These are phyloP conservation scores for Saccharomyces jurei DNA, from an alignment of 805 yeast genomes.

Conservation along the genomic window DNA sequence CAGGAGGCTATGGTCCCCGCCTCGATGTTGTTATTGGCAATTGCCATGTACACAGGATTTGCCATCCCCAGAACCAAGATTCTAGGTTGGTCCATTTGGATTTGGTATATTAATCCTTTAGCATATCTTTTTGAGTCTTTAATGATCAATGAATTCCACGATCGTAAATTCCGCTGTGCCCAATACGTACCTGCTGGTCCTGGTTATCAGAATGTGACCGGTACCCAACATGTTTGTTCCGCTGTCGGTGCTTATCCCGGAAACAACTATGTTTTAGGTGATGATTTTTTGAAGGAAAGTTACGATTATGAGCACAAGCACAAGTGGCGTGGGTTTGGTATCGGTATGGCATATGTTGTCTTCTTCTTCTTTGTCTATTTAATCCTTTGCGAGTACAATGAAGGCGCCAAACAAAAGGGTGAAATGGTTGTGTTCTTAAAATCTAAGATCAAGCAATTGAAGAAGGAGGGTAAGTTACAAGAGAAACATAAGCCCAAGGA, in stretches of 20 bases:
- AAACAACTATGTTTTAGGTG: constrained; percentile 41
- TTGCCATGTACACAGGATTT: constrained; percentile 50
- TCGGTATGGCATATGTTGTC: constrained; percentile 45
- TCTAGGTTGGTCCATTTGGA: constrained; percentile 63
- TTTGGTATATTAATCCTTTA: constrained; percentile 51
- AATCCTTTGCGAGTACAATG: constrained; percentile 46
- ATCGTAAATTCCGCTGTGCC: constrained; percentile 39
- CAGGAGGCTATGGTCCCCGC: constrained; percentile 55
- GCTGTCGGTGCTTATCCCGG: constrained; percentile 54
- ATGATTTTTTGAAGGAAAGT: constrained; percentile 37
- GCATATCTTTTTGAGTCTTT: constrained; percentile 51
- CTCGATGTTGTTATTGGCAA: constrained; percentile 39
- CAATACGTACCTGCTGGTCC: constrained; percentile 42
- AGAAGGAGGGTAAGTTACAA: constrained; percentile 31
- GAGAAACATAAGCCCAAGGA: constrained; percentile 21
- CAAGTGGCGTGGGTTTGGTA: constrained; percentile 62
- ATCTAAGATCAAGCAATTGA: constrained; percentile 39
- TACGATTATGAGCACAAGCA: constrained; percentile 40
- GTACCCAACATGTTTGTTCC: constrained; percentile 42
- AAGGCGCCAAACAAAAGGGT: constrained; percentile 63
- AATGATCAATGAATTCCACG: constrained; percentile 50
- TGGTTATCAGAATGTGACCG: constrained; percentile 31
- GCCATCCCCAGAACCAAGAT: constrained; percentile 48
- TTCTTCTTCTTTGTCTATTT: constrained; percentile 50
- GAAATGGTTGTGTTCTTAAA: constrained; percentile 56